phyloP scores from a whole-genome alignment of 169 alveolate species.

The Eimeria maxima region DNA sequence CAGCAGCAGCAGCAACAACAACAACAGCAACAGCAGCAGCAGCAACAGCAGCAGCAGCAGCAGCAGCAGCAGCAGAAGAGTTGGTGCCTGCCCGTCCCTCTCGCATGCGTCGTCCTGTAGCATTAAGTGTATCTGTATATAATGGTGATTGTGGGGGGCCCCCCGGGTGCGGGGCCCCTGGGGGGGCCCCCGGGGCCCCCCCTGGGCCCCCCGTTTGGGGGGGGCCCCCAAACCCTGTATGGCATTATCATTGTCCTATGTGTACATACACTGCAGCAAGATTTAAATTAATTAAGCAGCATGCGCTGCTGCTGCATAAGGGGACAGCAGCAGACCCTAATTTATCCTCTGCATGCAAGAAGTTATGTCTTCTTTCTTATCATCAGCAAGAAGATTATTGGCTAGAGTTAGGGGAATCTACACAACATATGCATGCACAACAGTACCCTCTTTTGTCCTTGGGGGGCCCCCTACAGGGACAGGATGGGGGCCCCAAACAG shows the following conservation, averaged over 20 bases:
- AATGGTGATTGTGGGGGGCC: too few species aligned
- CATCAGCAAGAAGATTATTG: constrained; percentile 48
- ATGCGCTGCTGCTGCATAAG: constrained; percentile 5
- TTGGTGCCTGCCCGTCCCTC: background rate
- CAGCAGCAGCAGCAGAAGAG: constrained; percentile 47
- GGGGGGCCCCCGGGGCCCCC: constrained; percentile 15
- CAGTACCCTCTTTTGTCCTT: background rate
- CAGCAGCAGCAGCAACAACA: too few species aligned
- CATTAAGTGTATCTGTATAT: too few species aligned
- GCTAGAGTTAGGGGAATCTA: constrained; percentile 27
- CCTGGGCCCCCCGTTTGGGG: background rate
- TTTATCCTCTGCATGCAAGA: background rate
- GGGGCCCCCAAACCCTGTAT: constrained; percentile 40
- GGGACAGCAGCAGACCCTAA: constrained; percentile 74
- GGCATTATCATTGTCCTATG: constrained; percentile 74
- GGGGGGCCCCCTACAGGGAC: background rate
- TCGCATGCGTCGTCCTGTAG: background rate
- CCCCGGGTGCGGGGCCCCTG: too few species aligned
- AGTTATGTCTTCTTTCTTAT: background rate
- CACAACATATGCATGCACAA: background rate
- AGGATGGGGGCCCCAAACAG: constrained; percentile 12
- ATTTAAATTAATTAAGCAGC: background rate
- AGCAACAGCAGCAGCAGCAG: constrained; percentile 7
- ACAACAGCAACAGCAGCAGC: constrained; percentile 32
- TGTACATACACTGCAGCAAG: constrained; percentile 3